Evolutionary conservation across 1,139 yeast species (phyloP).

Genomic region (Spathaspora sp.): DNA sequence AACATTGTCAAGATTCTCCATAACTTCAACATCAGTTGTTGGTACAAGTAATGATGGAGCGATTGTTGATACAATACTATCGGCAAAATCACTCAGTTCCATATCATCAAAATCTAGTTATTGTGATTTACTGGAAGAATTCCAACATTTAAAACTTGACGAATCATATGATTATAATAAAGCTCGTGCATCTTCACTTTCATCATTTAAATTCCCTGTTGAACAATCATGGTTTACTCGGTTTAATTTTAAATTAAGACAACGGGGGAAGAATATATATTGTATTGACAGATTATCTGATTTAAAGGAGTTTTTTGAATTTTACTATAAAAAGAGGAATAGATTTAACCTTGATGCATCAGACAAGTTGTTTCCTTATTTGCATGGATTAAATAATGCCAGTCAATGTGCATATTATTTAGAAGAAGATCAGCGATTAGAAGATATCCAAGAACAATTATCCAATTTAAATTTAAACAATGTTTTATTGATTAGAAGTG

Average conservation of each 20-base stretch:
- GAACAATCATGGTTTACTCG: slow-evolving; percentile 9
- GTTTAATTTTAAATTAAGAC: slow-evolving; percentile 16
- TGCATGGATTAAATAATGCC: slow-evolving; percentile 33
- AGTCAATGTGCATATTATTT: slow-evolving; percentile 27
- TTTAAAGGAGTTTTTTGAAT: slow-evolving; percentile 22
- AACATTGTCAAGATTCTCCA: slow-evolving; percentile 3
- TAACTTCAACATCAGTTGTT: neutral
- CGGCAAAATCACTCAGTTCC: neutral
- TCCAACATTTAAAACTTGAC: neutral
- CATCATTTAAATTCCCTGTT: neutral
- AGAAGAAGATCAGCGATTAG: slow-evolving; percentile 9
- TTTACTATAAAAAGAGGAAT: slow-evolving; percentile 24
- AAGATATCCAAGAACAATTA: neutral
- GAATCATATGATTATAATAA: neutral
- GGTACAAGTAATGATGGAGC: neutral
- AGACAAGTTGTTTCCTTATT: slow-evolving; percentile 32
- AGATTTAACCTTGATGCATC: slow-evolving; percentile 16
- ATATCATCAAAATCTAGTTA: neutral
- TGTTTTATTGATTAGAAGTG: slow-evolving; percentile 19
- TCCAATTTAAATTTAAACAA: slow-evolving; percentile 10
- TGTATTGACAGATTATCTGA: slow-evolving; percentile 14
- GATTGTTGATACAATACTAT: neutral
- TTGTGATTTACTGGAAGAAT: neutral
- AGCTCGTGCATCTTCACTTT: neutral
- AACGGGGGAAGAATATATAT: slow-evolving; percentile 11